phyloP scores from a whole-genome alignment of 2,329 filamentous ascomycete genomes.

The Spiromastix sp. region DNA sequence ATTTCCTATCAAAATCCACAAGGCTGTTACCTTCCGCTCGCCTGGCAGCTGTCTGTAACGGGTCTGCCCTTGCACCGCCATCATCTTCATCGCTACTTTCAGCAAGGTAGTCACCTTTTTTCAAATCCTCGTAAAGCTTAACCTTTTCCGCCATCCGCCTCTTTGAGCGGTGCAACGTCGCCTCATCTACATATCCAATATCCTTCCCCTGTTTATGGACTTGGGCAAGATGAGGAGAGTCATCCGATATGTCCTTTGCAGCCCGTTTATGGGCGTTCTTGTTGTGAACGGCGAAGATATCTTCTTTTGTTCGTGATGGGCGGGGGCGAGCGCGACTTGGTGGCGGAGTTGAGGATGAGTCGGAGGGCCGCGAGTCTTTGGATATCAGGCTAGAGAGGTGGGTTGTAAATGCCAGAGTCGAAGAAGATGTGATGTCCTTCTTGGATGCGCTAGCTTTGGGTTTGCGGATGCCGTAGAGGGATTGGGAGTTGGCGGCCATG shows the following conservation, averaged over 20 bases:
- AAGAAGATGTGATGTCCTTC: slow-evolving; percentile 58
- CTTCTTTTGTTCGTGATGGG: slow-evolving; percentile 48
- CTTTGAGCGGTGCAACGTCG: slow-evolving; percentile 54
- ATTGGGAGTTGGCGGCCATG: slow-evolving; percentile 8
- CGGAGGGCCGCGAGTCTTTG: slow-evolving; percentile 21
- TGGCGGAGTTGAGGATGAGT: slow-evolving; percentile 31
- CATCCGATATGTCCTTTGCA: slow-evolving; percentile 45
- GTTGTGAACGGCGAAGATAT: slow-evolving; percentile 60
- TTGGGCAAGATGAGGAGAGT: slow-evolving; percentile 46
- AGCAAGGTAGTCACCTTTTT: slow-evolving; percentile 71
- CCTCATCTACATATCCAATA: slow-evolving; percentile 50
- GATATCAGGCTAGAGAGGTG: slow-evolving; percentile 75
- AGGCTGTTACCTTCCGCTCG: slow-evolving; percentile 39
- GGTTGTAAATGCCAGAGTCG: slow-evolving; percentile 74
- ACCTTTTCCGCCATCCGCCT: slow-evolving; percentile 86
- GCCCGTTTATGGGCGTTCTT: slow-evolving; percentile 53
- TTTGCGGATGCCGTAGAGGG: slow-evolving; percentile 65
- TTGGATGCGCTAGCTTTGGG: slow-evolving; percentile 51
- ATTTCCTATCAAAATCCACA: slow-evolving; percentile 93
- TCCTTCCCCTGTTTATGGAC: slow-evolving; percentile 52
- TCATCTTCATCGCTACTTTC: slow-evolving; percentile 26
- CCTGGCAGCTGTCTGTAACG: slow-evolving; percentile 14
- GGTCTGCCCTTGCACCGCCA: slow-evolving; percentile 26
- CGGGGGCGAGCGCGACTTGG: slow-evolving; percentile 30
- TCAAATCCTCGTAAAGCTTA: slow-evolving; percentile 77